A percentile compares a stretch with the other conserved stretches of the same genome.
phyloP scores from a whole-genome alignment of 2,329 filamentous ascomycete genomes.

The Aureobasidium sp. region DNA sequence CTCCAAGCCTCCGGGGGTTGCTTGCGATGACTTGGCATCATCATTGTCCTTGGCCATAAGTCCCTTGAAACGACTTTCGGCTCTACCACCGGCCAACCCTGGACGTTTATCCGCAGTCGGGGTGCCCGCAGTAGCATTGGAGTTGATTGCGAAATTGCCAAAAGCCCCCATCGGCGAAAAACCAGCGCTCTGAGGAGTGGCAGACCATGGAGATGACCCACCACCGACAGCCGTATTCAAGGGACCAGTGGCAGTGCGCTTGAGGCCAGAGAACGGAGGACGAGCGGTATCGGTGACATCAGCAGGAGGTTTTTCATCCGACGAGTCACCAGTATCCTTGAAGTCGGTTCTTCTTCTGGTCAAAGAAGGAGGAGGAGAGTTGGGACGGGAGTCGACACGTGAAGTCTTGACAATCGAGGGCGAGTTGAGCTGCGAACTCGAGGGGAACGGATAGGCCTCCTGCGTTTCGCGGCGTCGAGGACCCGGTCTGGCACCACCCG shows the following conservation, averaged over 20 bases:
- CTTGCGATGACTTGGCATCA: constrained; percentile 47
- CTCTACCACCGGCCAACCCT: constrained; percentile 57
- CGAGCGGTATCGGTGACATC: constrained; percentile 26
- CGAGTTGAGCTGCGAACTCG: constrained; percentile 36
- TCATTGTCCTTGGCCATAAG: constrained; percentile 76
- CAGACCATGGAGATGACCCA: constrained; percentile 51
- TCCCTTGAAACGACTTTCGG: constrained; percentile 80
- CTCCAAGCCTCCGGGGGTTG: constrained; percentile 30
- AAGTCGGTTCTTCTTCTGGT: constrained; percentile 57
- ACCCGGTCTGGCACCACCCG: constrained; percentile 64
- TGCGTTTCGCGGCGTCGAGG: constrained; percentile 81
- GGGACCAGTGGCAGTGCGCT: constrained; percentile 50
- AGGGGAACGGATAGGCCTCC: constrained; percentile 54
- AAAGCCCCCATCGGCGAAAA: constrained; percentile 77
- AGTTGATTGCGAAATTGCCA: constrained; percentile 72
- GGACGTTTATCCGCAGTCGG: constrained; percentile 64
- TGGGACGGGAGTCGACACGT: constrained; percentile 54
- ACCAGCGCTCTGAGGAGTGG: constrained; percentile 53
- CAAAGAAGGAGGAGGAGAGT: constrained; percentile 54
- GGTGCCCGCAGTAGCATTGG: constrained; percentile 40
- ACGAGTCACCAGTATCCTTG: constrained; percentile 39
- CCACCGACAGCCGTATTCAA: constrained; percentile 44
- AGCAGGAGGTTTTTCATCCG: constrained; percentile 31
- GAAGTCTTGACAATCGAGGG: constrained; percentile 42
- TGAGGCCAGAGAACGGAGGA: constrained; percentile 47